phyloP scores from a whole-genome alignment of 345 rosid genomes.

The Arabis alpina region DNA sequence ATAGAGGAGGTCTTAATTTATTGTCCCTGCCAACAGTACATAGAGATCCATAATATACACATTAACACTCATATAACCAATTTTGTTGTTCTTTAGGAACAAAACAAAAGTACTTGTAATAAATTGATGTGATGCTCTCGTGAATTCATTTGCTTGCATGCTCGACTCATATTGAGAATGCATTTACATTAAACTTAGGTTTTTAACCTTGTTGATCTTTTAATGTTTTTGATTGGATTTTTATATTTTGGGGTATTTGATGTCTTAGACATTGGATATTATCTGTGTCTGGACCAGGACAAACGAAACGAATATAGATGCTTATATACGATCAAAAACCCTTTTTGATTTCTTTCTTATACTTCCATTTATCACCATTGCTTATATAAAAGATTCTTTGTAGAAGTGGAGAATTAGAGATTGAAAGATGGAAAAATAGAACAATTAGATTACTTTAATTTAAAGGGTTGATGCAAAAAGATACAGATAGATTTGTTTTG shows the following conservation, averaged over 20 bases:
- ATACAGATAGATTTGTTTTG: constrained; percentile 13
- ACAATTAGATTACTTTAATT: constrained; percentile 11
- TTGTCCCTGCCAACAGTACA: background rate
- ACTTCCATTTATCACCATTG: constrained; percentile 30
- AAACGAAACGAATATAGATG: constrained; percentile 33
- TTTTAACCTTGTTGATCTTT: constrained; percentile 5
- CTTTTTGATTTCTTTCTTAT: constrained; percentile 20
- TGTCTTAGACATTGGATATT: background rate
- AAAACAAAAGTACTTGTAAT: constrained; percentile 21
- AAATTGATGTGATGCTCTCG: background rate
- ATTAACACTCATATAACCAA: constrained; percentile 12
- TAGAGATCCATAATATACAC: constrained; percentile 31
- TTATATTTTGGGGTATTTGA: background rate
- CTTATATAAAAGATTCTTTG: constrained; percentile 36
- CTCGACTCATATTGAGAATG: constrained; percentile 10
- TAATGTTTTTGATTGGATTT: background rate
- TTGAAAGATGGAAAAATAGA: constrained; percentile 29
- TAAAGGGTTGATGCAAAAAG: constrained; percentile 14
- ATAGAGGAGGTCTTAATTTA: no score
- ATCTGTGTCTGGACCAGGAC: constrained; percentile 32
- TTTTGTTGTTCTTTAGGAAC: constrained; percentile 34
- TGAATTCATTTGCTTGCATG: constrained; percentile 22
- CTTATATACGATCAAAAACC: constrained; percentile 30
- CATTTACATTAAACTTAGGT: constrained; percentile 8
- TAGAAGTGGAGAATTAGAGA: constrained; percentile 33